These are phyloP conservation scores for Hemisphaericaspora lyxosophila DNA, from an alignment of 1,139 yeast genomes.

Conservation along the genomic window DNA sequence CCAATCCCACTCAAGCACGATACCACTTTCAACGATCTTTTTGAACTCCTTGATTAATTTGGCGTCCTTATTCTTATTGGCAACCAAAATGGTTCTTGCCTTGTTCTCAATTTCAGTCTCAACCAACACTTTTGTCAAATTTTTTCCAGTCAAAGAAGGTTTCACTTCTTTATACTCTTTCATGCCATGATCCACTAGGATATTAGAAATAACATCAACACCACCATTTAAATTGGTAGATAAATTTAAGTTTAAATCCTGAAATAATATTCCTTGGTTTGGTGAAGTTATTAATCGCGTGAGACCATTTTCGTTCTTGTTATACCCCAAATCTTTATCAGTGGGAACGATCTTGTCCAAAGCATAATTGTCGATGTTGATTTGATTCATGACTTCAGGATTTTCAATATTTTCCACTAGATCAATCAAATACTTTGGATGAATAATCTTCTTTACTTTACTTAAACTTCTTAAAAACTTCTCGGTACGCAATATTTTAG, in stretches of 20 bases:
- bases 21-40: conserved; percentile 19
- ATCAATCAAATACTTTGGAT: conserved; percentile 48
- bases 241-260: conserved; percentile 51
- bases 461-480: conserved; percentile 62
- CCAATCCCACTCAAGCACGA: conserved; percentile 68
- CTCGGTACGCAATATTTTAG: conserved; percentile 77
- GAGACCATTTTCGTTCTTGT: conserved; percentile 20
- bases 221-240: conserved; percentile 72
- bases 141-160: conserved; percentile 11
- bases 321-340: conserved; percentile 34
- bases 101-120: conserved; percentile 16
- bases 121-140: conserved; percentile 8
- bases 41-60: conserved; percentile 44
- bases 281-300: conserved; percentile 21
- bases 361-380: conserved; percentile 32
- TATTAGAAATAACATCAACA: conserved; percentile 54
- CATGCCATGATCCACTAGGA: conserved; percentile 66
- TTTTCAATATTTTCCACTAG: conserved; percentile 26
- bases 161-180: conserved; percentile 36
- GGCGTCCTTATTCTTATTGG: conserved; percentile 44
- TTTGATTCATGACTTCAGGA: conserved; percentile 16
- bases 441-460: conserved; percentile 39
- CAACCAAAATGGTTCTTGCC: conserved; percentile 29
- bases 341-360: conserved; percentile 35
- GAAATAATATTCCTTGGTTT: conserved; percentile 41